phyloP scores from a whole-genome alignment of 2,329 filamentous ascomycete genomes.

The Teratosphaeria destructans region DNA sequence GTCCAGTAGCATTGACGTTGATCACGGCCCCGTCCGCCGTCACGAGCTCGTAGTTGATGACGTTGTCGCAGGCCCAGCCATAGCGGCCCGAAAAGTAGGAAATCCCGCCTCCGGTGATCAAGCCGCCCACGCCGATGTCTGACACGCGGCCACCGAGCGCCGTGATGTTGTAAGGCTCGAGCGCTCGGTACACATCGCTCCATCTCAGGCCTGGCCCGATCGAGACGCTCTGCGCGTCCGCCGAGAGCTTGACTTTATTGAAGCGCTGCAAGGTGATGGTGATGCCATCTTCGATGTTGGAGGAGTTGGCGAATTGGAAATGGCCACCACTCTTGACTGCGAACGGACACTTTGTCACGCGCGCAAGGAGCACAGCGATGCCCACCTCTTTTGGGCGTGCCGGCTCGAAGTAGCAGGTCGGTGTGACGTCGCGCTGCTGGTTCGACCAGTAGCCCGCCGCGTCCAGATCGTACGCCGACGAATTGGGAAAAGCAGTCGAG shows the following conservation, averaged over 20 bases:
- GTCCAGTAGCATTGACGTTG: constrained; percentile 11
- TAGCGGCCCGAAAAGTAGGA: constrained; percentile 18
- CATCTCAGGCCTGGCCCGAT: constrained; percentile 12
- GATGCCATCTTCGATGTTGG: constrained; percentile 18
- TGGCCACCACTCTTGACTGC: constrained; percentile 22
- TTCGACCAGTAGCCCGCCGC: constrained; percentile 6
- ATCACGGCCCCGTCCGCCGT: constrained; percentile 14
- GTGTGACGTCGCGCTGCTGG: constrained; percentile 6
- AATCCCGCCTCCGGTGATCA: constrained; percentile 21
- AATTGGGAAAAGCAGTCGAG: not conserved
- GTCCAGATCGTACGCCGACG: not conserved
- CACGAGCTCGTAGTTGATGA: constrained; percentile 20
- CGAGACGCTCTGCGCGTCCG: constrained; percentile 8
- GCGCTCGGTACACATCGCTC: constrained; percentile 8
- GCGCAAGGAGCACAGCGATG: not conserved
- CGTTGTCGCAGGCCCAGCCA: constrained; percentile 22
- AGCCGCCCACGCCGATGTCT: constrained; percentile 19
- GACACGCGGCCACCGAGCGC: constrained; percentile 18
- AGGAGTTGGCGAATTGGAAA: constrained; percentile 12
- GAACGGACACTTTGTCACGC: constrained; percentile 12
- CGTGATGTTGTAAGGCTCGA: constrained; percentile 8
- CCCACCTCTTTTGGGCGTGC: not conserved
- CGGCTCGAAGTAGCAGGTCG: constrained; percentile 10
- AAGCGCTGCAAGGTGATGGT: constrained; percentile 15
- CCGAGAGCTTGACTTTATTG: constrained; percentile 9